Base-by-base conservation (phyloP, 352 stramenopile genomes). In the Pythium oligandrum region DNA sequence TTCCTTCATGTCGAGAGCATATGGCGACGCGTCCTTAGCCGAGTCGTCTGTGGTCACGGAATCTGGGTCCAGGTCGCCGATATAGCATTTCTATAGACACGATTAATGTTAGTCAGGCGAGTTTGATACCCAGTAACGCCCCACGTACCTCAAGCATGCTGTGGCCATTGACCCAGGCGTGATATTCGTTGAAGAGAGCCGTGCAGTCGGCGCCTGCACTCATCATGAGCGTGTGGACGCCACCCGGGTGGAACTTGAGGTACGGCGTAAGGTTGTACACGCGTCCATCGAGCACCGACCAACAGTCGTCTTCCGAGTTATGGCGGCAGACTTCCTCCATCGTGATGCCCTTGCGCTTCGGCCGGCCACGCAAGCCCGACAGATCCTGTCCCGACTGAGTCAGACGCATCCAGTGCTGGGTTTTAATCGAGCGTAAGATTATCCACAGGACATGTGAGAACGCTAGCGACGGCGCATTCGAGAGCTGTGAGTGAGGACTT, bases 161-260 rank as follows among this genome's bases (percentile, higher is more conserved):
- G 63, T 95, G 83, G 48, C 75, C 81, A 63, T 98, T 98, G 17
- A 98, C 90, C 93, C 95, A 98, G 26, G 73, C 64, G 68, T 99
- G 96, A 66, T 97, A 96, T 65, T 98, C 97, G 57, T 98, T 96
- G 72, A 98, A 99, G 5, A 98, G 68, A 33, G 76, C 77, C 3
- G 96, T 98, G 53, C 80, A 97, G 78, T 99, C 96, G 12, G 78
- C 88, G n/a, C 96, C 97, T 7, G 88, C 92, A 11, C 70, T 72
- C 49, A 88, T 70, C 64, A 98, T 83, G 17, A 99, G 74, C 67
- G 98, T 96, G 26, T 77, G 65, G 44, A 95, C 62, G 32, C 97
- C 97, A n/a, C 97, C 96, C 3, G 97, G 97, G 75, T 99, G 97
- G 74, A 98, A 99, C 52, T 86, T 78, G 48, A 99, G 70, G 79